A percentile compares a stretch with the other conserved stretches of the same genome.
phyloP scores from a whole-genome alignment of 306 rosid species.

The Lathyrus aphaca region DNA sequence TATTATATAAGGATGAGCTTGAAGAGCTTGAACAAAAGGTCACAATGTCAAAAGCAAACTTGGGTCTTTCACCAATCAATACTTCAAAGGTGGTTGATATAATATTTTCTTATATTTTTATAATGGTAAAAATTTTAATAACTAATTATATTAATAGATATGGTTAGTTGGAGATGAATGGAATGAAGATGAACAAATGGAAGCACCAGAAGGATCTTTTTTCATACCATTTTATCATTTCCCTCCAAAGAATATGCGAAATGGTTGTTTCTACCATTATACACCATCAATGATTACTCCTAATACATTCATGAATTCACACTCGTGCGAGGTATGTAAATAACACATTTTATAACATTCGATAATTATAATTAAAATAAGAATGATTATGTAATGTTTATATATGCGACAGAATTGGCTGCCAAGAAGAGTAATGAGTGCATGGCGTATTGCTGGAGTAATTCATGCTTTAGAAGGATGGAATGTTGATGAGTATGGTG shows the following conservation, averaged over 20 bases:
- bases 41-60: slow-evolving; percentile 8
- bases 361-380: neutral
- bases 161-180: slow-evolving; percentile 64
- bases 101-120: neutral
- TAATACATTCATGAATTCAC: slow-evolving; percentile 46
- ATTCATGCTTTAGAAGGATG: slow-evolving; percentile 64
- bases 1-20: slow-evolving; percentile 43
- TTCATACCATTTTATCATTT: slow-evolving; percentile 71
- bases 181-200: slow-evolving; percentile 52
- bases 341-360: neutral
- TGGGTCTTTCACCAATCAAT: slow-evolving; percentile 40
- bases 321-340: slow-evolving; percentile 68
- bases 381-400: neutral
- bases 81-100: slow-evolving; percentile 47
- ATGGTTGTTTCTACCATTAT: slow-evolving; percentile 60
- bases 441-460: slow-evolving; percentile 63
- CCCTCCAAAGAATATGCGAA: slow-evolving; percentile 56
- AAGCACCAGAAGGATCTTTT: slow-evolving; percentile 62
- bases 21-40: slow-evolving; percentile 46
- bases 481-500: slow-evolving; percentile 59
- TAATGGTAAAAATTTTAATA: neutral
- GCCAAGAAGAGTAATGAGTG: slow-evolving; percentile 69
- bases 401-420: slow-evolving; percentile 51
- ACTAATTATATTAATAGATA: neutral
- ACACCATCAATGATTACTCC: slow-evolving; percentile 70